These are phyloP conservation scores for Bretziella fagacearum DNA, from an alignment of 2,329 filamentous ascomycete genomes.

Conservation along the genomic window DNA sequence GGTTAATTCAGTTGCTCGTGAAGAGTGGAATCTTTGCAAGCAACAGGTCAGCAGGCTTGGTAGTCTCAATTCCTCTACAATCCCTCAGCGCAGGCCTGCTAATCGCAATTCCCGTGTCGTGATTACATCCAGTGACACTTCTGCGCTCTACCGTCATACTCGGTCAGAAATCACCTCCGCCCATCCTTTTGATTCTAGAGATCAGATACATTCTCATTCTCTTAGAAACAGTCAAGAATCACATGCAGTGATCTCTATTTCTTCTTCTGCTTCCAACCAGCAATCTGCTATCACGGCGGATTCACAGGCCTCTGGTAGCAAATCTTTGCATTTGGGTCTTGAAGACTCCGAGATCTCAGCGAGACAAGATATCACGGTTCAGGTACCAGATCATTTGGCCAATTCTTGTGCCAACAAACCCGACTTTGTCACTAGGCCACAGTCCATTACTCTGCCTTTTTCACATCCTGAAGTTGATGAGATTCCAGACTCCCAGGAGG, in stretches of 20 bases:
- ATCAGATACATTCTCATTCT: not conserved
- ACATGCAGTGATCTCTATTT: not conserved
- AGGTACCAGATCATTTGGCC: not conserved
- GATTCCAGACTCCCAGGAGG: conserved; percentile 13
- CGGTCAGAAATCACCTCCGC: not conserved
- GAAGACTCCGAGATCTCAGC: not conserved
- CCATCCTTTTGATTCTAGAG: not conserved
- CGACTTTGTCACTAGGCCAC: too few species aligned
- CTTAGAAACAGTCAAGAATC: not conserved
- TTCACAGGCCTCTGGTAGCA: not conserved
- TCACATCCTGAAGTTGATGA: not conserved
- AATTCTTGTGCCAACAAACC: too few species aligned
- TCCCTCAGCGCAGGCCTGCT: not conserved
- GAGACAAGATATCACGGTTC: not conserved
- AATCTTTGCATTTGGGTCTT: not conserved
- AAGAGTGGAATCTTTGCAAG: conserved; percentile 7
- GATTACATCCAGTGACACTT: conserved; percentile 4
- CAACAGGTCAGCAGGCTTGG: not conserved
- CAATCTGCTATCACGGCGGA: not conserved
- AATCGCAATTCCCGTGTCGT: conserved; percentile 5
- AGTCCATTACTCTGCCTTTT: not conserved
- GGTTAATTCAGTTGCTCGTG: conserved; percentile 1
- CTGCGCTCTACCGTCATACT: not conserved
- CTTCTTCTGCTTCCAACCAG: not conserved
- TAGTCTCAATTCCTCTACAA: not conserved